Conservation (phyloP, 192 early-diverging fungal species). For the Phycomyces nitens region DNA sequence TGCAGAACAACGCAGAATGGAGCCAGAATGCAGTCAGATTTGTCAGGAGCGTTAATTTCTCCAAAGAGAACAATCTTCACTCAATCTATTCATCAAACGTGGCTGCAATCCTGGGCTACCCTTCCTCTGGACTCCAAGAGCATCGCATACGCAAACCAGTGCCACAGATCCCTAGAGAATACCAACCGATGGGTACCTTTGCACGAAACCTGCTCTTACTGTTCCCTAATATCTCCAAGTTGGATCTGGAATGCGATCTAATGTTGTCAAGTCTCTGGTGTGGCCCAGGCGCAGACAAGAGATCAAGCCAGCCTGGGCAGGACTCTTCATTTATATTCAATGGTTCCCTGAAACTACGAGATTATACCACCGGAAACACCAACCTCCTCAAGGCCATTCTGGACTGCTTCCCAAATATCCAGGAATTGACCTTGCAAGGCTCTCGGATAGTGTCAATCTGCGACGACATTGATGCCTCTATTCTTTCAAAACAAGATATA, state of each 20-base stretch:
- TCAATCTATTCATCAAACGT: background rate
- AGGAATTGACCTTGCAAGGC: background rate
- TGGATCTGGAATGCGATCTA: too few species aligned
- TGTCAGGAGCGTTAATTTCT: background rate
- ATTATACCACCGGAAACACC: constrained; percentile 9
- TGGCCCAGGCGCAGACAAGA: background rate
- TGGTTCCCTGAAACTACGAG: background rate
- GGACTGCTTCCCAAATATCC: background rate
- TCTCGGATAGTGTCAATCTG: constrained; percentile 6
- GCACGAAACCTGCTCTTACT: constrained; percentile 2
- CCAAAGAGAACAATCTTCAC: background rate
- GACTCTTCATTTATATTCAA: background rate
- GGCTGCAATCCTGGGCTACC: background rate
- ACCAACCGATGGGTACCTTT: constrained; percentile 3
- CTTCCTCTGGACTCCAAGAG: background rate
- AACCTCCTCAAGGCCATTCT: background rate
- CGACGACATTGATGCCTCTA: constrained; percentile 14
- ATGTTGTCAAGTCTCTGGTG: background rate
- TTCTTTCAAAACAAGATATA: constrained; percentile 3
- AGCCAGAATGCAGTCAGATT: constrained; percentile 6
- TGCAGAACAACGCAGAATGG: constrained; percentile 1
- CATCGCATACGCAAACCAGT: background rate
- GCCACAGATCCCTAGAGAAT: background rate
- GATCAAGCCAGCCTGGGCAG: background rate
- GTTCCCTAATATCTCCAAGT: background rate